A percentile compares a stretch with the other conserved stretches of the same genome.
These are phyloP conservation scores for Phoenix dactylifera DNA, from an alignment of 176 grass and related monocot species.

Conservation along the genomic window DNA sequence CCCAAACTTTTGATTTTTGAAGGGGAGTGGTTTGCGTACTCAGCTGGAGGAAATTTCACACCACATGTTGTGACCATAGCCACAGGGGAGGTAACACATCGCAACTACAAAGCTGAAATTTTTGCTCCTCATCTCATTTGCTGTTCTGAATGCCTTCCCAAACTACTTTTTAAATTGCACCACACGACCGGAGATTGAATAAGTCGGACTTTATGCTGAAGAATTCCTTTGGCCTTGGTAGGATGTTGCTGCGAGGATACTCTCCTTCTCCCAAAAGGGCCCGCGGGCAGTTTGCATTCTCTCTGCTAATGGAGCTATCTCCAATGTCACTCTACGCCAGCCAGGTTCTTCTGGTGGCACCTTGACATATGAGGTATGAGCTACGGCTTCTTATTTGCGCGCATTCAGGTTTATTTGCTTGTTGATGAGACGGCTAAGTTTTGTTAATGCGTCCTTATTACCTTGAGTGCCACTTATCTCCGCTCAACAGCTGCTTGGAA, in stretches of 20 bases:
- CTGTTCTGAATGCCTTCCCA: no score
- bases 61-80: constrained; percentile 82
- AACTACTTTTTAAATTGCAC: no score
- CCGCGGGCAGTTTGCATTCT: constrained; percentile 77
- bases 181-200: no score
- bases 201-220: neutral
- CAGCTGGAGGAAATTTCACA: constrained; percentile 90
- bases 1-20: constrained; percentile 10
- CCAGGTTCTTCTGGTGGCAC: constrained; percentile 53
- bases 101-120: no score
- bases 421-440: neutral
- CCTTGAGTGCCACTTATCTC: no score
- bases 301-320: constrained; percentile 71
- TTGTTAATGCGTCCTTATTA: no score
- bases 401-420: neutral
- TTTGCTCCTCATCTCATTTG: no score
- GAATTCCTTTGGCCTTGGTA: constrained; percentile 23
- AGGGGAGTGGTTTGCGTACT: constrained; percentile 88
- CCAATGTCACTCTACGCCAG: constrained; percentile 55
- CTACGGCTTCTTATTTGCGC: neutral
- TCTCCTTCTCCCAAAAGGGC: constrained; percentile 94
- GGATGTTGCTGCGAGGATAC: constrained; percentile 74
- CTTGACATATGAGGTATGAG: constrained; percentile 73
- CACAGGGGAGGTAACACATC: constrained; percentile 58
- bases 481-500: no score